A percentile compares a stretch with the other conserved stretches of the same genome.
Conservation (phyloP, 1,284 basidiomycete genomes). For the Taiwanofungus camphoratus region DNA sequence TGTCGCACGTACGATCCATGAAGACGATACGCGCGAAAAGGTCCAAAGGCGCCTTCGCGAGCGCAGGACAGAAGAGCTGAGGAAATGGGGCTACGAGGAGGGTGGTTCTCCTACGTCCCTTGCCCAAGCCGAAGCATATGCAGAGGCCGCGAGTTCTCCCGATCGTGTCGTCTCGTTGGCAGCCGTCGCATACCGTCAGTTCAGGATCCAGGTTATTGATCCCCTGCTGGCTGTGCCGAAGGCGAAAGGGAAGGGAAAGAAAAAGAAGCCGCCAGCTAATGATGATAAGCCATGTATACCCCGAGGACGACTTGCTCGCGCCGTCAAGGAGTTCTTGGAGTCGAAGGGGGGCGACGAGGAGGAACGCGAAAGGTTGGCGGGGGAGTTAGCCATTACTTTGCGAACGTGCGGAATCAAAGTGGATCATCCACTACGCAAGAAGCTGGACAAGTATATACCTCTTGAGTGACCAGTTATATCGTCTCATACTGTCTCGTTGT, state of each 20-base stretch:
- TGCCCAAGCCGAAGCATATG: conserved; percentile 56
- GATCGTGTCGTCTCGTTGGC: conserved; percentile 61
- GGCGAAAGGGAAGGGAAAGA: conserved; percentile 45
- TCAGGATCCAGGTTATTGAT: conserved; percentile 65
- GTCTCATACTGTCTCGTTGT: too few species aligned
- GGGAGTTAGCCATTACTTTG: conserved; percentile 46
- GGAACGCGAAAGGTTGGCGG: conserved; percentile 40
- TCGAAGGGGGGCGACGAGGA: conserved; percentile 41
- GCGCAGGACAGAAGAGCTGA: conserved; percentile 53
- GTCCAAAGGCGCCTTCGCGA: conserved; percentile 53
- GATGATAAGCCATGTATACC: conserved; percentile 38
- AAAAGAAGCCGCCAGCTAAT: conserved; percentile 29
- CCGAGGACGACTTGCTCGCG: conserved; percentile 60
- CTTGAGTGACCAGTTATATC: too few species aligned
- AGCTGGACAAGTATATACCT: conserved; percentile 46
- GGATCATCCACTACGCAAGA: conserved; percentile 61
- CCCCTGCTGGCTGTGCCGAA: conserved; percentile 62
- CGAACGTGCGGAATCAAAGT: conserved; percentile 49
- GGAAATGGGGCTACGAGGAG: conserved; percentile 61
- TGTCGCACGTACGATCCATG: conserved; percentile 47
- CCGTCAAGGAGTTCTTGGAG: conserved; percentile 59
- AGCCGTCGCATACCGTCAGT: conserved; percentile 60
- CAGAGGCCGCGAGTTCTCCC: conserved; percentile 62
- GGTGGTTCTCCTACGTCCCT: conserved; percentile 43
- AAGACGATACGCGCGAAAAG: conserved; percentile 50